These are phyloP conservation scores for Plasmodium vivax DNA, from an alignment of 169 alveolate species.

Conservation along the genomic window DNA sequence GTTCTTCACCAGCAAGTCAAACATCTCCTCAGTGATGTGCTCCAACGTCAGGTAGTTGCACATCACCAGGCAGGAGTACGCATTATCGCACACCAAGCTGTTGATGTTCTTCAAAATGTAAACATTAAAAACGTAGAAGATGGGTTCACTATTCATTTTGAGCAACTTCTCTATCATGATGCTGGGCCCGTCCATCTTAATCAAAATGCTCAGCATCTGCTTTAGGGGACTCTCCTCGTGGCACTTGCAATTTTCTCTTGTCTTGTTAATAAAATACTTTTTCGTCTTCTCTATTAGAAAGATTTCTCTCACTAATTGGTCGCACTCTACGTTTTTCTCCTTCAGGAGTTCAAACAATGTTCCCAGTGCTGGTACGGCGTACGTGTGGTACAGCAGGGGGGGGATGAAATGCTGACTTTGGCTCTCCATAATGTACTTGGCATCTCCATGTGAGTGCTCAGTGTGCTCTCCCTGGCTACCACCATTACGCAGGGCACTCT, in stretches of 20 bases:
- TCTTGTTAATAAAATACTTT: conserved; percentile 26
- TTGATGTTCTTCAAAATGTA: conserved; percentile 58
- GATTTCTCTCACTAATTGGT: conserved; percentile 12
- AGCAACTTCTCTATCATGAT: conserved; percentile 58
- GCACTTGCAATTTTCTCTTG: neutral
- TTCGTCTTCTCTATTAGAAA: conserved; percentile 61
- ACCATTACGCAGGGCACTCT: neutral
- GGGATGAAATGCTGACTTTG: conserved; percentile 40
- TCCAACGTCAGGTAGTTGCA: conserved; percentile 46
- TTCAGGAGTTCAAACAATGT: conserved; percentile 24
- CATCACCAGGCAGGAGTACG: conserved; percentile 42
- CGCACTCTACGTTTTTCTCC: conserved; percentile 56
- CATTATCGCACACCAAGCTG: conserved; percentile 38
- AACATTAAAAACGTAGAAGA: conserved; percentile 38
- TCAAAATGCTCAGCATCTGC: conserved; percentile 43
- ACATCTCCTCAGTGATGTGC: conserved; percentile 67
- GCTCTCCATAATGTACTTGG: conserved; percentile 39
- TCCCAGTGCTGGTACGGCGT: conserved; percentile 59
- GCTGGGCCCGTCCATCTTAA: conserved; percentile 26
- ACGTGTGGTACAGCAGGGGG: conserved; percentile 47
- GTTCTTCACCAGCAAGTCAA: conserved; percentile 42
- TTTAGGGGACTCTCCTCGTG: conserved; percentile 53
- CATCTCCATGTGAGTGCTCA: neutral
- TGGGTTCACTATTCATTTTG: conserved; percentile 47
- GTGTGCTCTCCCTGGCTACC: neutral